These are phyloP conservation scores for Madurella mycetomatis DNA, from an alignment of 2,329 filamentous ascomycete genomes.

Conservation along the genomic window DNA sequence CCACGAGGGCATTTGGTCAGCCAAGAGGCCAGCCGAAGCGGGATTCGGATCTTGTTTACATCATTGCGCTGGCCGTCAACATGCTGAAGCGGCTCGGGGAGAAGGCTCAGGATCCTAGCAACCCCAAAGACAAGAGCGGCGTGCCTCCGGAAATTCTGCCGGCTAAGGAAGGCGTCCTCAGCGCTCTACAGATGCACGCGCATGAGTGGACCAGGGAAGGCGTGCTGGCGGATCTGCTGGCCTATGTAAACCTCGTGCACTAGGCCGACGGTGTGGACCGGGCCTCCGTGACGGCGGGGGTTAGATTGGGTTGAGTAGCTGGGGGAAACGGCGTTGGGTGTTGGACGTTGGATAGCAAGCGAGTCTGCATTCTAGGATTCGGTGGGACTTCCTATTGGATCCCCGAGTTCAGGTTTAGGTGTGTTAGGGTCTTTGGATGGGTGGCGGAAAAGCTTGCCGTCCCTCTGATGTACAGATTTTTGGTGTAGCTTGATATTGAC, in stretches of 20 bases:
- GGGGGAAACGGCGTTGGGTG: too few species aligned
- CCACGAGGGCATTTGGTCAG: constrained; percentile 32
- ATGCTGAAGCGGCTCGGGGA: constrained; percentile 65
- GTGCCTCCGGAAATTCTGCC: constrained; percentile 62
- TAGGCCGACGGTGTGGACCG: background rate
- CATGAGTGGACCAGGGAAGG: constrained; percentile 59
- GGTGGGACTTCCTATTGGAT: too few species aligned
- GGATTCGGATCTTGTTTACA: constrained; percentile 54
- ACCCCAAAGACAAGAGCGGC: constrained; percentile 37
- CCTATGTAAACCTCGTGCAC: constrained; percentile 52
- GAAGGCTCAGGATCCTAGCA: constrained; percentile 58
- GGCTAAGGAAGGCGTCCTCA: constrained; percentile 61
- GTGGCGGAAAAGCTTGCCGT: too few species aligned
- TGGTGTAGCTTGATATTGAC: too few species aligned
- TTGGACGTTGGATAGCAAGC: too few species aligned
- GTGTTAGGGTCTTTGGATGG: too few species aligned
- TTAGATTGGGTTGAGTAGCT: background rate
- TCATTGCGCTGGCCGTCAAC: constrained; percentile 63
- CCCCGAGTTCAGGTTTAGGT: too few species aligned
- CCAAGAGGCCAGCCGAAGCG: constrained; percentile 30
- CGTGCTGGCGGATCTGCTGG: constrained; percentile 64
- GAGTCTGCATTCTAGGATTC: too few species aligned
- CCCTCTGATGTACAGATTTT: too few species aligned
- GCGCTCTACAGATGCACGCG: constrained; percentile 61
- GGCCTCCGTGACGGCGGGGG: background rate